Evolutionary conservation across 495 filamentous ascomycete genomes (phyloP), one percentile per base, ranked within the genome.

Genomic region (Podospora sp.): DNA sequence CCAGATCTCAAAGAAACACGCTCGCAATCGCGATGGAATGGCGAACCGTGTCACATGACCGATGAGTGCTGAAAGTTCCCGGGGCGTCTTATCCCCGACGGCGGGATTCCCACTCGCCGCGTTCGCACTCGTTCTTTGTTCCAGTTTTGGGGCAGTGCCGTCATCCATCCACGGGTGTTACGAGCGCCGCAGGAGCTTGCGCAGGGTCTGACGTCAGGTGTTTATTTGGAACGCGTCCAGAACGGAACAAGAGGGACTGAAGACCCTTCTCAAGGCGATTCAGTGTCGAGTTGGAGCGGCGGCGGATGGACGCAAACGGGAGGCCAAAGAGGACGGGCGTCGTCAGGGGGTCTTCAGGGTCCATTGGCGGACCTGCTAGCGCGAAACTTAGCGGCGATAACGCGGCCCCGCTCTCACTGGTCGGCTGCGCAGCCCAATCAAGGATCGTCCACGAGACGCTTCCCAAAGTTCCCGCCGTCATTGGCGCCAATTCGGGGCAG

Each of bases 391-490:
- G 52, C 52, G 52, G 9, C 52, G 25, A 55, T 55, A 24, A 26
- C 52, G 52, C 52, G 14, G 52, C 9, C 20, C 21, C 14, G 22
- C 20, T 6, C 52, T 22, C 5, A 22, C 2, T 33, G 25, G 21
- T 59, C 56, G 56, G 7, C 56, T 59, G 56, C 25, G 26, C 25
- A 33, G 25, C 56, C 56, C 56, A 59, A 59, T 59, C 52, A 55
- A 55, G 24, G 21, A 20, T 26, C 3, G 56, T 59, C 26, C 6
- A n/a, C 26, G 24, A 59, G 21, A 27, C 18, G 52, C 52, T 6
- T 26, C 18, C 56, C 11, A 55, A 55, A 55, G 52, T 55, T 55
- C 52, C 52, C 52, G 50, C 40, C 24, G 52, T 9, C 20, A n/a
- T n/a, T 26, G 21, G 52, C 52, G 52, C 24, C 52, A 18, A 46